Percentiles rank a stretch among this genome's conserved stretches.
Conservation (phyloP, 192 early-diverging fungal genomes). For the Coemansia sp. region DNA sequence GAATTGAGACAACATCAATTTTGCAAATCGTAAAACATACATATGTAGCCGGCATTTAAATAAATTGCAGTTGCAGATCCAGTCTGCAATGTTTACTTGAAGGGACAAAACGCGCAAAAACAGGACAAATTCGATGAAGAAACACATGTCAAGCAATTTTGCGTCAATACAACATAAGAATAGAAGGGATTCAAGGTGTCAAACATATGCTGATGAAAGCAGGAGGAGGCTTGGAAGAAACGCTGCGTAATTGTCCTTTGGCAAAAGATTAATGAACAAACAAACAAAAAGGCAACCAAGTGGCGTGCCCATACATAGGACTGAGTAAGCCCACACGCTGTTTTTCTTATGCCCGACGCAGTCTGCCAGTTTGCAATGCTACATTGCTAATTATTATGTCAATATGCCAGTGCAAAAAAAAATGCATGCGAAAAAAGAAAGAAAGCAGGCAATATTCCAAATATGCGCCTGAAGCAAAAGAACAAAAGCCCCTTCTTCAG, state of each 20-base stretch:
- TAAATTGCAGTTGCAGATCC: neutral
- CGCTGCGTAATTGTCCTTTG: neutral
- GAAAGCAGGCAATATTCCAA: neutral
- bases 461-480: slow-evolving; percentile 2
- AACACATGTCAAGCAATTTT: neutral
- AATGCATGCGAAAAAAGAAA: neutral
- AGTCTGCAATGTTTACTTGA: neutral
- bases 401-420: neutral
- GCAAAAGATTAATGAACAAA: neutral
- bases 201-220: neutral
- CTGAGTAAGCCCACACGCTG: neutral
- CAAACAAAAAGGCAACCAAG: neutral
- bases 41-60: neutral
- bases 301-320: neutral
- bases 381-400: neutral
- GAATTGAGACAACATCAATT: neutral
- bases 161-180: no score
- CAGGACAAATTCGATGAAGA: neutral
- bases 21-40: neutral
- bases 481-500: neutral
- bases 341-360: neutral
- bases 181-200: neutral
- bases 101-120: no score
- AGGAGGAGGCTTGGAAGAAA: neutral
- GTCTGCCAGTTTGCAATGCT: neutral